These are phyloP conservation scores for Dioszegia hungarica DNA, from an alignment of 768 basidiomycete genomes.

Conservation along the genomic window DNA sequence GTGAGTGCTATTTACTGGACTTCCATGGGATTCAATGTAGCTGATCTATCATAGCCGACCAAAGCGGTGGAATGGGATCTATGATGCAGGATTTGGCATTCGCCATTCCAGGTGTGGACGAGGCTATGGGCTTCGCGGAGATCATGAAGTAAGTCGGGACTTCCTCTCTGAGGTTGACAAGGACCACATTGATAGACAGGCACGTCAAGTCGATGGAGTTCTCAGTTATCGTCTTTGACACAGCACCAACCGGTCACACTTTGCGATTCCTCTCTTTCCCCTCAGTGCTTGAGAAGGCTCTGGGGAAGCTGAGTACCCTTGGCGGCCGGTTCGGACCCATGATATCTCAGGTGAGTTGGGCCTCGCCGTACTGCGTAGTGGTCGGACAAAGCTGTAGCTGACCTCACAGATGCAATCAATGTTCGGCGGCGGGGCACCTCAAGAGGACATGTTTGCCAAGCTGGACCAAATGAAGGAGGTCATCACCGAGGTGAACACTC, in stretches of 20 bases:
- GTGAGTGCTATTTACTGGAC: conserved; percentile 53
- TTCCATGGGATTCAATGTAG: not conserved
- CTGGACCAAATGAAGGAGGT: conserved; percentile 93
- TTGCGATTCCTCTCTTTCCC: conserved; percentile 99
- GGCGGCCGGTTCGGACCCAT: conserved; percentile 94
- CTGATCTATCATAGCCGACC: conserved; percentile 35
- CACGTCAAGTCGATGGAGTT: conserved; percentile 99
- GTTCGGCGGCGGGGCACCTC: conserved; percentile 88
- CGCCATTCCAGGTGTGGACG: conserved; percentile 97
- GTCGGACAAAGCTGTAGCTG: no score
- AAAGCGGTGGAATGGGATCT: conserved; percentile 76
- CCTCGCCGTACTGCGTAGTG: no score
- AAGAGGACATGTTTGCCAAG: conserved; percentile 98
- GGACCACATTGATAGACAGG: conserved; percentile 52
- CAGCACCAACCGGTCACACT: conserved; percentile 97
- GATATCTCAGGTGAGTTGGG: conserved; percentile 66
- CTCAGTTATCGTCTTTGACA: conserved; percentile 99
- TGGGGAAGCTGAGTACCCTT: conserved; percentile 89
- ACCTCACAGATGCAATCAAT: conserved; percentile 67
- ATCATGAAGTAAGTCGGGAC: conserved; percentile 83
- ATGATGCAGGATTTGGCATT: conserved; percentile 99
- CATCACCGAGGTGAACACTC: conserved; percentile 97
- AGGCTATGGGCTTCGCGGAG: conserved; percentile 99
- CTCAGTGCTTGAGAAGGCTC: conserved; percentile 90
- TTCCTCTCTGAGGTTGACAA: not conserved